Evolutionary conservation across 805 yeast genomes (phyloP).

Genomic region (Clavispora phyllophila): DNA sequence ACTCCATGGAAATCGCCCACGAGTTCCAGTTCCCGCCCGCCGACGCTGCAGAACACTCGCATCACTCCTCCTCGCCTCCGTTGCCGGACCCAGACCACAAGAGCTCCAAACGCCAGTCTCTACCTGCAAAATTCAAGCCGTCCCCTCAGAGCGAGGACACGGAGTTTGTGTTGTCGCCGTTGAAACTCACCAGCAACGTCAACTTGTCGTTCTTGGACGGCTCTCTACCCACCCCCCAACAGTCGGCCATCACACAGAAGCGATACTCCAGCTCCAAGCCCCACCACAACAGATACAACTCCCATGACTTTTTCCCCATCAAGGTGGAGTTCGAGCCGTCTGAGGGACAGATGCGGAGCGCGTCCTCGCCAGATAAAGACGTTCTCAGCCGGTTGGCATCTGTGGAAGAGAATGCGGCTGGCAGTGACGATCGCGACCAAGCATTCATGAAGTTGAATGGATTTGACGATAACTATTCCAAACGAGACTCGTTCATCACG

Average conservation of each 20-base stretch:
- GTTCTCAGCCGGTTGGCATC: slow-evolving; percentile 10
- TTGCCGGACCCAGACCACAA: slow-evolving; percentile 29
- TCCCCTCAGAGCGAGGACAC: slow-evolving; percentile 23
- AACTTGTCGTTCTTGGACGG: slow-evolving; percentile 15
- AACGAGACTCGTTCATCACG: slow-evolving; percentile 15
- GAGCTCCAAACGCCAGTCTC: slow-evolving; percentile 27
- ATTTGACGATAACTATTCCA: slow-evolving; percentile 7
- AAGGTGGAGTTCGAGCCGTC: slow-evolving; percentile 37
- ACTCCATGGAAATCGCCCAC: slow-evolving; percentile 17
- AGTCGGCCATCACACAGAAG: slow-evolving; percentile 10
- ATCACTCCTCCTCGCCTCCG: slow-evolving; percentile 22
- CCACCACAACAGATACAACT: slow-evolving; percentile 35
- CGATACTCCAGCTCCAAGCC: slow-evolving; percentile 28
- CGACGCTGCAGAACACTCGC: not conserved
- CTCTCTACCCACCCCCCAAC: slow-evolving; percentile 7
- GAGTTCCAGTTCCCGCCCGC: slow-evolving; percentile 25
- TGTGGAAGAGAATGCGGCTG: slow-evolving; percentile 13
- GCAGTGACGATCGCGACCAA: slow-evolving; percentile 14
- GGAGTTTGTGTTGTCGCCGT: slow-evolving; percentile 36
- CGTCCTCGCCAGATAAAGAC: slow-evolving; percentile 26
- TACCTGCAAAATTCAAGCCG: slow-evolving; percentile 28
- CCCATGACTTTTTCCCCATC: slow-evolving; percentile 40
- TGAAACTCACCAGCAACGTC: slow-evolving; percentile 29
- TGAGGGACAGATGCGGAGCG: slow-evolving; percentile 16
- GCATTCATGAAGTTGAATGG: slow-evolving; percentile 31